These are phyloP conservation scores for Heimioporus punctisporus DNA, from an alignment of 1,284 basidiomycete species.

Conservation along the genomic window DNA sequence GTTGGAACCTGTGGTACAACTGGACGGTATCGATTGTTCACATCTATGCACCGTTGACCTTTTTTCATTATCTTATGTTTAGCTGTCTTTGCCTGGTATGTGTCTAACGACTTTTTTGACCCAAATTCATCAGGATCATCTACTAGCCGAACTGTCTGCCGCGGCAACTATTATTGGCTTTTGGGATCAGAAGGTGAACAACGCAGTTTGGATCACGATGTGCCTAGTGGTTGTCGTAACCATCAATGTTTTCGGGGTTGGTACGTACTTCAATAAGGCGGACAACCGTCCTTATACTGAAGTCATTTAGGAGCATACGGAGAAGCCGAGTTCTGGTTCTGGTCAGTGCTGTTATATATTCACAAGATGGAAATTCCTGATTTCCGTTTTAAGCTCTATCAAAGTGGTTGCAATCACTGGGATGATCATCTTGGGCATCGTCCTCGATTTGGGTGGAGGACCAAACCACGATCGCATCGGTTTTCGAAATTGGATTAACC, in stretches of 20 bases:
- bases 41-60: neutral
- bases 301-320: constrained; percentile 39
- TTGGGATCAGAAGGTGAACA: constrained; percentile 44
- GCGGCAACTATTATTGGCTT: constrained; percentile 62
- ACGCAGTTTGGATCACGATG: constrained; percentile 66
- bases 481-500: constrained; percentile 47
- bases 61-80: neutral
- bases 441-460: constrained; percentile 42
- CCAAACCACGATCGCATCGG: constrained; percentile 39
- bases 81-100: constrained; percentile 27
- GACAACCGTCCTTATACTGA: neutral
- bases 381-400: constrained; percentile 30
- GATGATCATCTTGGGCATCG: constrained; percentile 42
- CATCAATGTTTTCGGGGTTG: constrained; percentile 61
- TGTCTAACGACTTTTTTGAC: neutral
- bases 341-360: neutral
- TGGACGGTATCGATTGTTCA: constrained; percentile 45
- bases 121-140: neutral
- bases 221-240: constrained; percentile 57
- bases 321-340: constrained; percentile 15
- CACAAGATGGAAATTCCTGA: neutral
- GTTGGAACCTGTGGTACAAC: constrained; percentile 69
- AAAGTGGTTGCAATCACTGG: constrained; percentile 43
- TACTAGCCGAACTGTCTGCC: constrained; percentile 61
- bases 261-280: constrained; percentile 18